Evolutionary conservation across 805 yeast genomes (phyloP), one percentile per base, ranked within the genome.

Genomic region (Candida pseudofarinosa): DNA sequence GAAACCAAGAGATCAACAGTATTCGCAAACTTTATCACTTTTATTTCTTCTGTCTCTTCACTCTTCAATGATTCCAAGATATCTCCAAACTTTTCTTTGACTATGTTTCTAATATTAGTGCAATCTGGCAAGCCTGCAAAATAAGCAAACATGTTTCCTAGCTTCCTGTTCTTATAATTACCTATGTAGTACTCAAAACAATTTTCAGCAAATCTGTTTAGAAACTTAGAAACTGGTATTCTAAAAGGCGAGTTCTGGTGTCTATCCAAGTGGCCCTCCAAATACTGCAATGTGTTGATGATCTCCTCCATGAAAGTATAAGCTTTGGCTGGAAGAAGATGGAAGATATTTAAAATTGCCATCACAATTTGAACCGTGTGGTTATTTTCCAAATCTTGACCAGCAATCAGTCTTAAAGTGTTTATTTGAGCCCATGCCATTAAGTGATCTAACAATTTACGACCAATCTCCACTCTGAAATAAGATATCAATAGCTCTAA

Each of bases 401-500:
- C 82, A 0, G 97, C 83, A 35, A 87, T 77, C 48, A 81, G 79
- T 43, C 88, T 81, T 33, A 95, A 62, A 1, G 86, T 78, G 20
- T 79, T 77, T 2, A 93, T 88, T 53, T 87, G 90, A 0, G 97
- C 95, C 96, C 97, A 90, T 0, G 97, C 96, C 77, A 83, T 85
- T 50, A 93, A 71, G 63, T 93, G 99, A 57, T 93, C 98, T 26
- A 95, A 73, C 40, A 93, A 67, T 55, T 93, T 93, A 39, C 89
- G 77, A 26, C 99, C 99, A 51, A 93, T 91, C 60, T 93, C 99
- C 15, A 95, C 97, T 59, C 95, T 85, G 73, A 93, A 93, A 56
- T 93, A 91, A 3, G 95, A 88, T 30, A 91, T 89, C 50, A 93
- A 69, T 17, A 95, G 69, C 56, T 91, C 97, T 34, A 93, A 71